Evolutionary conservation across 2,329 filamentous ascomycete genomes (phyloP), one percentile per base, ranked within the genome.

Genomic region (Phialocephala sp.): DNA sequence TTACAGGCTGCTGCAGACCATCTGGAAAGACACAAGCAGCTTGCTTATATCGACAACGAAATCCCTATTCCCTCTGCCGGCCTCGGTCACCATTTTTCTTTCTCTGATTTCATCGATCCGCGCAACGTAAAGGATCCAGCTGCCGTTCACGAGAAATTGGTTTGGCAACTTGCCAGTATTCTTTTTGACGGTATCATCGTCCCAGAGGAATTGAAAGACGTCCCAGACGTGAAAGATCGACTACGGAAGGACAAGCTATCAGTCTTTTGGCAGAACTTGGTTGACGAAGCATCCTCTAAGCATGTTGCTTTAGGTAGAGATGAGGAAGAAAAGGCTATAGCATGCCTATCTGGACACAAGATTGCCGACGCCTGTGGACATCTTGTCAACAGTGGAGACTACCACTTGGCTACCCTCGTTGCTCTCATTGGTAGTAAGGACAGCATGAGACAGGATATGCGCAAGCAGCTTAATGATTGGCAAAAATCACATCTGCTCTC

Each of bases 81-180:
- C 9, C 76, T 89, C 1, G 78, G 75, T 43, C 75, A 78, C 0
- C 76, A 79, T 5, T 80, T 83, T 64, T 79, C 80, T 1, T 83
- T 89, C 65, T 80, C 80, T 18, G 77, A 83, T 11, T 80, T 88
- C 63, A 81, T 81, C 32, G 77, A 81, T 60, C 74, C 76, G 20
- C 77, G 79, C 14, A 73, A 78, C 47, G 78, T 66, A 39, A 74
- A 76, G 37, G 79, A 78, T 69, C 79, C 81, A 18, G 82, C 82
- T 24, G 82, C 78, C 62, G 77, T 81, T 22, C 87, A 92, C 64
- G 92, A 96, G 78, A 87, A 88, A 73, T 83, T 88, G 15, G 88
- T 95, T 0, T 99, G 96, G 95, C 86, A 92, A 67, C 83, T 99
- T 41, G 90, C 92, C 0, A 91, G 91, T 64, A 89, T 97, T 43